Evolutionary conservation across 164 flowering plant species (phyloP).

Genomic region (Pachysandra terminalis): DNA sequence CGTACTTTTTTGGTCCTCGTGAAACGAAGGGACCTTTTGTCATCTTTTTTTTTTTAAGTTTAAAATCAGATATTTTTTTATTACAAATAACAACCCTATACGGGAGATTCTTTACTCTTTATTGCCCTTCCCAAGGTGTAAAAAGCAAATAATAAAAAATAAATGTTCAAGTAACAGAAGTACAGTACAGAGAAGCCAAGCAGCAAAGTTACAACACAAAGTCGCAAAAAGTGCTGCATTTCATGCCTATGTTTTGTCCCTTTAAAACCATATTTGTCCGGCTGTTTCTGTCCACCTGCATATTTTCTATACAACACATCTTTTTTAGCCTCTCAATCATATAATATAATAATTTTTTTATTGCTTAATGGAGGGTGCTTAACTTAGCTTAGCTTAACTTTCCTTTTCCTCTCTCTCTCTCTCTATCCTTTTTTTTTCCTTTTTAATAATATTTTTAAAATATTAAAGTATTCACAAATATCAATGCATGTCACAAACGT

Average conservation of each 20-base stretch:
- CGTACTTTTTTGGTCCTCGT: constrained; percentile 34
- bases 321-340: not conserved
- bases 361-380: too few species aligned
- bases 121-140: constrained; percentile 12
- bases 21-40: constrained; percentile 36
- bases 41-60: constrained; percentile 15
- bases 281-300: constrained; percentile 19
- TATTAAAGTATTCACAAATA: too few species aligned
- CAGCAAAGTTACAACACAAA: too few species aligned
- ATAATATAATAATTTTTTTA: too few species aligned
- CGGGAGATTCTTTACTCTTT: not conserved
- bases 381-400: too few species aligned
- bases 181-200: too few species aligned
- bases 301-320: constrained; percentile 14
- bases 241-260: constrained; percentile 54
- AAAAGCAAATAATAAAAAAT: too few species aligned
- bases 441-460: too few species aligned
- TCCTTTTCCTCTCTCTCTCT: too few species aligned
- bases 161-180: too few species aligned
- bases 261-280: constrained; percentile 43
- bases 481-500: too few species aligned
- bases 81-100: not conserved
- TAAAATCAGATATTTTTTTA: constrained; percentile 13
- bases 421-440: too few species aligned
- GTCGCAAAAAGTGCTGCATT: constrained; percentile 23